Conservation (phyloP, 2,329 filamentous ascomycete species). For the Ascochyta clinopodiicola region DNA sequence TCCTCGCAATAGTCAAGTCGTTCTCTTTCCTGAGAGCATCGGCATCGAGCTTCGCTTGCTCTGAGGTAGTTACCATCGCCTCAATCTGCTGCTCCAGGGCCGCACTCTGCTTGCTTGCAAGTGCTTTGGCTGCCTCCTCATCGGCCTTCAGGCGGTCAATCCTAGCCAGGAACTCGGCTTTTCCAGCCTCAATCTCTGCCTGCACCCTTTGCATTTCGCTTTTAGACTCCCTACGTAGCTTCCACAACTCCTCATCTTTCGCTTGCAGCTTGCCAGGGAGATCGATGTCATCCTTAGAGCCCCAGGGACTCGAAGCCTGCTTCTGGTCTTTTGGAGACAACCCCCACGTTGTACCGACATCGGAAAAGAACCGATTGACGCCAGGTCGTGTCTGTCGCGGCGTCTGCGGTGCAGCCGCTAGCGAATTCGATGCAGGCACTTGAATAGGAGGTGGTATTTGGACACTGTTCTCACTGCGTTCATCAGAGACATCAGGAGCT, state of each 20-base stretch:
- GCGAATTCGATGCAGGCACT: neutral
- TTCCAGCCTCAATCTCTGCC: slow-evolving; percentile 24
- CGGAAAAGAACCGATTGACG: slow-evolving; percentile 9
- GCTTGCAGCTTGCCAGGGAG: slow-evolving; percentile 35
- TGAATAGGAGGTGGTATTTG: neutral
- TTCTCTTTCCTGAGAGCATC: slow-evolving; percentile 38
- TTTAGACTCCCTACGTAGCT: slow-evolving; percentile 29
- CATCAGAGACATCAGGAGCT: slow-evolving; percentile 23
- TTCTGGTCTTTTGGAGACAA: slow-evolving; percentile 6
- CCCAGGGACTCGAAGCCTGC: slow-evolving; percentile 1
- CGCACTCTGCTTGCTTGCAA: slow-evolving; percentile 25
- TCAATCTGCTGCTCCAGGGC: slow-evolving; percentile 29
- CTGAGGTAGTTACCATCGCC: slow-evolving; percentile 23
- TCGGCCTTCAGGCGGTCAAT: slow-evolving; percentile 29
- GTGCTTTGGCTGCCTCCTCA: slow-evolving; percentile 22
- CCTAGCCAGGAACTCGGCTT: slow-evolving; percentile 16
- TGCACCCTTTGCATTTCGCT: slow-evolving; percentile 26
- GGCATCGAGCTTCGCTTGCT: slow-evolving; percentile 31
- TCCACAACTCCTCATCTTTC: slow-evolving; percentile 38
- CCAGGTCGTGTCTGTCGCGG: slow-evolving; percentile 5
- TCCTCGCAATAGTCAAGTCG: slow-evolving; percentile 35
- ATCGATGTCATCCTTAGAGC: slow-evolving; percentile 9
- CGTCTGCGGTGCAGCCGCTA: neutral
- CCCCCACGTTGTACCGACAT: slow-evolving; percentile 14
- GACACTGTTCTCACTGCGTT: slow-evolving; percentile 14